Percentiles rank a stretch among this genome's conserved stretches.
Evolutionary conservation across 768 basidiomycete species (phyloP).

Genomic region (Panaeolus cyanescens): DNA sequence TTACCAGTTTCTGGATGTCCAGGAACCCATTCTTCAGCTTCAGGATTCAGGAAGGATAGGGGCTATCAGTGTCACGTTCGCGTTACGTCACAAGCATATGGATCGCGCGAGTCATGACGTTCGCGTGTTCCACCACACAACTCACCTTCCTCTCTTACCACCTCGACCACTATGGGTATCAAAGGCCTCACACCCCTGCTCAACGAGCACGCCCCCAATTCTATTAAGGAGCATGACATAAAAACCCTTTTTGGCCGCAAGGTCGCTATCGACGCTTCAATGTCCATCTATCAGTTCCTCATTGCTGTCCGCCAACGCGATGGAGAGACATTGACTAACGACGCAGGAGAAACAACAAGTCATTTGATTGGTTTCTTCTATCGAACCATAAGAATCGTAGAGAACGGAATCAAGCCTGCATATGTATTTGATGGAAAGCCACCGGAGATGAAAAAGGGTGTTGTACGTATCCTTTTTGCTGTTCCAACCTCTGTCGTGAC

Average conservation of each 20-base stretch:
- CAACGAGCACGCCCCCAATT: conserved; percentile 84
- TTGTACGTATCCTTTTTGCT: conserved; percentile 59
- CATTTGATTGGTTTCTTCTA: conserved; percentile 99
- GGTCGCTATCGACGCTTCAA: conserved; percentile 97
- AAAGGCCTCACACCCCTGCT: conserved; percentile 92
- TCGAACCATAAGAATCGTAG: conserved; percentile 94
- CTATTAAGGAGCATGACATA: conserved; percentile 92
- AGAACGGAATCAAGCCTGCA: conserved; percentile 97
- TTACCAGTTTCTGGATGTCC: no score
- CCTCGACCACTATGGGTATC: conserved; percentile 73
- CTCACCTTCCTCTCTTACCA: not conserved
- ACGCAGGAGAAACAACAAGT: conserved; percentile 97
- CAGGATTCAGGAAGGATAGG: not conserved
- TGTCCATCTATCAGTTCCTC: conserved; percentile 97
- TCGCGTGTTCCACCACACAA: conserved; percentile 4
- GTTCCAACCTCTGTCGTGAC: not conserved
- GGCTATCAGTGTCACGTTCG: conserved; percentile 5
- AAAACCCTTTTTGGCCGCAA: conserved; percentile 98
- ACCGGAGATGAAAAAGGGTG: conserved; percentile 94
- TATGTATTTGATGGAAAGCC: conserved; percentile 99
- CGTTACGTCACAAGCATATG: conserved; percentile 21
- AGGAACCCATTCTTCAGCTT: no score
- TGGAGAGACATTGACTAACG: conserved; percentile 95
- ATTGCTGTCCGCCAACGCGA: conserved; percentile 97
- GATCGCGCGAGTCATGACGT: conserved; percentile 3